Base-by-base conservation (phyloP, 306 rosid species). In the Clitoria ternatea region DNA sequence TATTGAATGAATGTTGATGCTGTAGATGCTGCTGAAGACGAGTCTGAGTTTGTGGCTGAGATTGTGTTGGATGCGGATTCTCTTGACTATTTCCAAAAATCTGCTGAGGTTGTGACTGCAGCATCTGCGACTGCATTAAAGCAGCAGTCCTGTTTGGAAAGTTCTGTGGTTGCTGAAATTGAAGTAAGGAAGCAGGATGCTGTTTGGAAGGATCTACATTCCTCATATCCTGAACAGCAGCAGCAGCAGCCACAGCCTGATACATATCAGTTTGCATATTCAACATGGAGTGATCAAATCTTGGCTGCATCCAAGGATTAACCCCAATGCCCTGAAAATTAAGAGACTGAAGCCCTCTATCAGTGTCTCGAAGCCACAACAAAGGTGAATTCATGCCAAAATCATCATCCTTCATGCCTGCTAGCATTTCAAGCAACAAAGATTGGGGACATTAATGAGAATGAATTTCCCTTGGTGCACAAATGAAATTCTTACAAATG, bases 141-240 rank as follows among this genome's bases (percentile, higher is more conserved):
- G 95, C 72, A 79, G 92, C 77, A 62, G 89, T 73, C 75, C 95
- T 63, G 80, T 72, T 83, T 37, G 89, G 82, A 55, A 89, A 80
- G 83, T 75, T 87, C 76, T 80, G 93, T 22, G 85, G 77, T 69
- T 84, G 97, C 80, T 93, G 99, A 73, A 90, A 94, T 44, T 91
- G 97, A 76, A 87, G 81, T 44, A 86, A 85, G 19, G 96, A 87
- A 26, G 85, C 55, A 27, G 93, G 77, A 24, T 80, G 76, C 49
- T 84, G 74, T 74, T 89, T 87, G 22, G 97, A 85, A 70, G 91
- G 96, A 77, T 91, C 96, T 4, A 83, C 48, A 2, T 75, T 74
- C 82, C 98, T 84, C 85, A 87, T 90, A 66, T 94, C 99, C 80
- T 91, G 99, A 62, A 89, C 96, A 45, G 97, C 90, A 55, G 96